Percentiles rank a stretch among this genome's conserved stretches.
Evolutionary conservation across 1,139 yeast species (phyloP).

Genomic region (Suhomyces taliae): DNA sequence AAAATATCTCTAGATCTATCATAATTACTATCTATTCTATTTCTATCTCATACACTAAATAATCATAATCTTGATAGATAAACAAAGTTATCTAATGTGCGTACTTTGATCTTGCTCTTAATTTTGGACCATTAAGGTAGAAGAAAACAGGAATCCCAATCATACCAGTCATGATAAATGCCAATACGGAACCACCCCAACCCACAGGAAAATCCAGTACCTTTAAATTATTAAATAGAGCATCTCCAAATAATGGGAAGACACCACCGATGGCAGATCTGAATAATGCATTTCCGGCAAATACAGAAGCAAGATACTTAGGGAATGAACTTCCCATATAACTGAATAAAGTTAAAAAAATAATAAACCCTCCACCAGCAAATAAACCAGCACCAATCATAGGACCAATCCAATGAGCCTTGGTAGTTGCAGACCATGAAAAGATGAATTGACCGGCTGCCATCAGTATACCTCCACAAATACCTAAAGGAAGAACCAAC

Average conservation of each 20-base stretch:
- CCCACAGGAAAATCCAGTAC: constrained; percentile 52
- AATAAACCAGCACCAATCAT: constrained; percentile 41
- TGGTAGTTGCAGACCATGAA: constrained; percentile 47
- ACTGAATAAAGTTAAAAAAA: constrained; percentile 41
- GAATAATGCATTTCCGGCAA: constrained; percentile 54
- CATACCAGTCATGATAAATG: constrained; percentile 40
- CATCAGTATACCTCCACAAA: constrained; percentile 40
- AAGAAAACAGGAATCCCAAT: constrained; percentile 47
- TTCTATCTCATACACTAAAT: no score
- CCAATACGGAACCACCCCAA: constrained; percentile 55
- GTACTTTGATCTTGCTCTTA: constrained; percentile 48
- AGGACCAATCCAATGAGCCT: constrained; percentile 45
- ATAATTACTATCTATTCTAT: no score
- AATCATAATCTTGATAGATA: no score
- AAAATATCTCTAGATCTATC: no score
- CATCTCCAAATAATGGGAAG: constrained; percentile 60
- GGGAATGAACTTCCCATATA: constrained; percentile 35
- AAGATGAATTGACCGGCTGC: constrained; percentile 48
- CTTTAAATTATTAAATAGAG: constrained; percentile 46
- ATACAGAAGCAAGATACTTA: constrained; percentile 54
- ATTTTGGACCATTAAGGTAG: constrained; percentile 48
- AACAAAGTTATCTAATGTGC: constrained; percentile 15
- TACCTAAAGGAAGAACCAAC: constrained; percentile 41
- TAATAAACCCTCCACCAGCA: constrained; percentile 35
- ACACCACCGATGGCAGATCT: constrained; percentile 57